Conservation (phyloP, 2,329 filamentous ascomycete species). For the Diatrype stigma region DNA sequence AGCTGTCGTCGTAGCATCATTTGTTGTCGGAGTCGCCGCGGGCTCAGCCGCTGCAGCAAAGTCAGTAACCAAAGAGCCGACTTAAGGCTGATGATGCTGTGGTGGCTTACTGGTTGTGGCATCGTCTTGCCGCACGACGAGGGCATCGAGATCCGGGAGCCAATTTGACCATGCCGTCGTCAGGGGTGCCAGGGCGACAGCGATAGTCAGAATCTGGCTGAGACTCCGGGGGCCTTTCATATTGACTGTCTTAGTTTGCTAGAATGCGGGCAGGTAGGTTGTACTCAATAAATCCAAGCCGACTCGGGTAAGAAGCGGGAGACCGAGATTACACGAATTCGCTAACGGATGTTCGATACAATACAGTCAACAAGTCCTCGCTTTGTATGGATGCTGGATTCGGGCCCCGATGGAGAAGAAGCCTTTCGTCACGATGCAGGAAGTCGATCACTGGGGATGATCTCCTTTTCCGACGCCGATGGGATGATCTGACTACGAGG, state of each 20-base stretch:
- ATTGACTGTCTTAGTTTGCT: constrained; percentile 22
- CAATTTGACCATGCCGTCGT: constrained; percentile 54
- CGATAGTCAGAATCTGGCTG: constrained; percentile 43
- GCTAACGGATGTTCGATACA: neutral
- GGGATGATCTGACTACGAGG: neutral
- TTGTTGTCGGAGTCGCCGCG: constrained; percentile 13
- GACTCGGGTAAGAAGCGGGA: constrained; percentile 7
- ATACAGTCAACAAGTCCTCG: neutral
- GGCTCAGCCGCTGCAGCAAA: constrained; percentile 9
- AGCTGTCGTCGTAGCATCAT: constrained; percentile 5
- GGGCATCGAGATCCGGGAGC: constrained; percentile 48
- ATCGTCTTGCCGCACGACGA: constrained; percentile 48
- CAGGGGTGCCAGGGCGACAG: constrained; percentile 48
- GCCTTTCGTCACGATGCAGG: neutral
- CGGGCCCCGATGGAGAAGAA: neutral
- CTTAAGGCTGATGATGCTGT: neutral
- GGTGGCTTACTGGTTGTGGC: constrained; percentile 17
- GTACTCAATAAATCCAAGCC: constrained; percentile 8
- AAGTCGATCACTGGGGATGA: neutral
- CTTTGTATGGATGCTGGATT: neutral
- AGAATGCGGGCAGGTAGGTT: constrained; percentile 16
- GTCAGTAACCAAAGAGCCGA: neutral
- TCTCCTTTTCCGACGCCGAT: neutral
- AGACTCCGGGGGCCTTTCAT: constrained; percentile 49
- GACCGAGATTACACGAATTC: constrained; percentile 8